Conservation (phyloP, 2,329 filamentous ascomycete genomes). For the Alternaria triticina region DNA sequence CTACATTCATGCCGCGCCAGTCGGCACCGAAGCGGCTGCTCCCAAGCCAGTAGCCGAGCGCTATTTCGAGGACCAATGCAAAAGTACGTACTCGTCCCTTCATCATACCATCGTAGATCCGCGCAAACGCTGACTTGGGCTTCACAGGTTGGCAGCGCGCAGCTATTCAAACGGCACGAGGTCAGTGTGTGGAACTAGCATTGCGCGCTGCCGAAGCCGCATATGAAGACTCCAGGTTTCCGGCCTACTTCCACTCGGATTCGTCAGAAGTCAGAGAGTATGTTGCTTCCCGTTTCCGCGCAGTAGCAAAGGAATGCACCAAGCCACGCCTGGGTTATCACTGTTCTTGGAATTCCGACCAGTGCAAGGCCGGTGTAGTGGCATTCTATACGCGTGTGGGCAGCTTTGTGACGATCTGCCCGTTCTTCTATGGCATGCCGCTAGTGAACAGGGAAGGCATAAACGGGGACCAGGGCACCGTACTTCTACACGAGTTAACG, state of each 20-base stretch:
- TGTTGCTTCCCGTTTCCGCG: not conserved
- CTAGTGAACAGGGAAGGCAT: not conserved
- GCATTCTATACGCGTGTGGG: not conserved
- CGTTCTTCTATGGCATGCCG: not conserved
- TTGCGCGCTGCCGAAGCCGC: not conserved
- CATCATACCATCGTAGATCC: not conserved
- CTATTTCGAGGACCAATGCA: not conserved
- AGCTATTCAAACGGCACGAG: not conserved
- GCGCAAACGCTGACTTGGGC: not conserved
- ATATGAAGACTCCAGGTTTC: not conserved
- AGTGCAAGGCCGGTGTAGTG: not conserved
- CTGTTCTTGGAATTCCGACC: not conserved
- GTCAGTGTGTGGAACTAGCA: not conserved
- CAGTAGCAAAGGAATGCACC: not conserved
- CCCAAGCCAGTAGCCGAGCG: not conserved
- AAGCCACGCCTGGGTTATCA: not conserved
- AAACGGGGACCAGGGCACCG: not conserved
- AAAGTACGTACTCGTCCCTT: not conserved
- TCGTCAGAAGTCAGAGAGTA: not conserved
- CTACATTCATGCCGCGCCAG: not conserved
- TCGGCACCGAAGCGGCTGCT: not conserved
- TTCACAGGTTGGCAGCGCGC: not conserved
- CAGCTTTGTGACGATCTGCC: not conserved
- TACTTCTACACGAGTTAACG: not conserved
- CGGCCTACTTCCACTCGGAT: not conserved